phyloP scores from a whole-genome alignment of 768 basidiomycete genomes.

The Calocybe cyanea region DNA sequence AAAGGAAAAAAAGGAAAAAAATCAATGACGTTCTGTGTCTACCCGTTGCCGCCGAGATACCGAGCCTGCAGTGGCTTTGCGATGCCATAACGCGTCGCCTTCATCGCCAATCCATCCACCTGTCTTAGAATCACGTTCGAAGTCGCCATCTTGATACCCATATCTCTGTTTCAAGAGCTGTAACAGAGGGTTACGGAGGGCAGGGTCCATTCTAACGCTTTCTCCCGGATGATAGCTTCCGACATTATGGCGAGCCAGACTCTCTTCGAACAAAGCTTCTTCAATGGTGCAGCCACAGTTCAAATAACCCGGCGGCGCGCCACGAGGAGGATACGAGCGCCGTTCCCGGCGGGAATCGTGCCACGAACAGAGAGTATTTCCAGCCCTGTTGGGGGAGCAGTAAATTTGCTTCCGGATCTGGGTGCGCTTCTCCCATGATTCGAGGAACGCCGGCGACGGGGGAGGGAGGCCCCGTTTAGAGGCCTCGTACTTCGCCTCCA shows the following conservation, averaged over 20 bases:
- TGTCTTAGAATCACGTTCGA: conserved; percentile 63
- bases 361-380: conserved; percentile 88
- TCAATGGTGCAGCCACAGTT: conserved; percentile 87
- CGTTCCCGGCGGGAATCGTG: conserved; percentile 86
- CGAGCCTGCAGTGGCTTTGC: conserved; percentile 37
- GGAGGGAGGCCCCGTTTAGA: conserved; percentile 38
- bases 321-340: conserved; percentile 70
- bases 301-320: conserved; percentile 72
- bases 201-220: conserved; percentile 85
- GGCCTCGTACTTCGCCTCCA: too few relatives aligned
- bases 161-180: conserved; percentile 69
- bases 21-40: conserved; percentile 24
- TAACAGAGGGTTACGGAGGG: conserved; percentile 75
- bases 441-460: conserved; percentile 46
- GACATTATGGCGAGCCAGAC: conserved; percentile 71
- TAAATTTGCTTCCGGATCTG: conserved; percentile 66
- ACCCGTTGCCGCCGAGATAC: conserved; percentile 28
- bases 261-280: conserved; percentile 85
- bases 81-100: conserved; percentile 61
- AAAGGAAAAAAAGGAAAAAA: not conserved
- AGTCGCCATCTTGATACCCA: conserved; percentile 81
- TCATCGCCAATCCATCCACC: conserved; percentile 71
- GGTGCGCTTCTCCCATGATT: conserved; percentile 69
- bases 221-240: conserved; percentile 84
- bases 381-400: conserved; percentile 82